Evolutionary conservation across 768 basidiomycete species (phyloP), one percentile per base, ranked within the genome.

Genomic region (Pseudohyphozyma bogoriensis): DNA sequence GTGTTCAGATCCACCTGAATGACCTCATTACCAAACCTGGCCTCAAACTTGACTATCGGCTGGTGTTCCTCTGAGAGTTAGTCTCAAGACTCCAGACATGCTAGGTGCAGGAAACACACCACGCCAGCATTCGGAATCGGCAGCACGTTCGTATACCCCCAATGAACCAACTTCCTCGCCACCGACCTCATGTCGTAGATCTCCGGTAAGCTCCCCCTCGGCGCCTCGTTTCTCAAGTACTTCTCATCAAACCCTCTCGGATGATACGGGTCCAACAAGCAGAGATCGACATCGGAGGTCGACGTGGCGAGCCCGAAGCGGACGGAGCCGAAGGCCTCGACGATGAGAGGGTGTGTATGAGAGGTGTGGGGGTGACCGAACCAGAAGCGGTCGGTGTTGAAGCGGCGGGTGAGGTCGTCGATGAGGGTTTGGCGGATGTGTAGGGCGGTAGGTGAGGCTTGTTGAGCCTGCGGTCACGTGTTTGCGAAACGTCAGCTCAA

Each of bases 1-100:
- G 83, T 75, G 67, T 83, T 83, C 64, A 85, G 81, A 50, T 70
- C 67, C 22, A 59, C 65, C 26, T 65, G 58, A 53, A 68, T 65
- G 22, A 55, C 53, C 6, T 40, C 29, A 28, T 58, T 58, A 42
- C 60, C 62, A n/a, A 63, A 26, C 29, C 16, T 13, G 28, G 55
- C 53, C n/a, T 54, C 49, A 49, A 70, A 68, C 58, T 70, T 70
- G 62, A 58, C 58, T 26, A 68, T 70, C 2, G 66, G 66, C n/a
- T n/a, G n/a, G n/a, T n/a, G n/a, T n/a, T n/a, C n/a, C n/a, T n/a
- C n/a, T n/a, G n/a, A n/a, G n/a, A n/a, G n/a, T n/a, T n/a, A n/a
- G n/a, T n/a, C n/a, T n/a, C n/a, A n/a, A n/a, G n/a, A n/a, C n/a
- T n/a, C n/a, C n/a, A n/a, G n/a, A n/a, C n/a, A n/a, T n/a, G n/a